A percentile compares a stretch with the other conserved stretches of the same genome.
These are phyloP conservation scores for Pelargonium fulgidum DNA, from an alignment of 441 rosid species.

Conservation along the genomic window DNA sequence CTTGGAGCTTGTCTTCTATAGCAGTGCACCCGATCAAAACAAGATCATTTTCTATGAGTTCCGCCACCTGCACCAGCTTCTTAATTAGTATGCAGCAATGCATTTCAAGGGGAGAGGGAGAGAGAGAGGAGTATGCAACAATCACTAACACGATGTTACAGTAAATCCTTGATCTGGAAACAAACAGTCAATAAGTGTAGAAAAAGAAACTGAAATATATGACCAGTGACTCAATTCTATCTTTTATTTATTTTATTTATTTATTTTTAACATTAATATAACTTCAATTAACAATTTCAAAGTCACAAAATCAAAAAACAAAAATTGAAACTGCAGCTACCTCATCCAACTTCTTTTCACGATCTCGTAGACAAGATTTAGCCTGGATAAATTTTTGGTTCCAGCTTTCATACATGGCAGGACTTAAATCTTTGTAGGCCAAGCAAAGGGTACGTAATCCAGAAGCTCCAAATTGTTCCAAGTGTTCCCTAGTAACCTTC, in stretches of 20 bases:
- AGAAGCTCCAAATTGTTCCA: constrained; percentile 87
- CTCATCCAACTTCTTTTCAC: constrained; percentile 98
- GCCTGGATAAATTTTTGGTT: constrained; percentile 98
- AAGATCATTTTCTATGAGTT: constrained; percentile 88
- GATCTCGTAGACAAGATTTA: constrained; percentile 90
- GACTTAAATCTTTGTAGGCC: constrained; percentile 76
- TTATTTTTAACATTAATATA: neutral
- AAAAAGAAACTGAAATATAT: neutral
- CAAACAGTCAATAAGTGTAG: neutral
- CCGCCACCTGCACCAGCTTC: constrained; percentile 69
- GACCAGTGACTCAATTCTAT: neutral
- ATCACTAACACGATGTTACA: neutral
- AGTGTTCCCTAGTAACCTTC: constrained; percentile 60
- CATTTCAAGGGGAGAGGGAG: neutral
- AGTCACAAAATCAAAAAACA: neutral
- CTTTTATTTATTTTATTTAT: too few species aligned
- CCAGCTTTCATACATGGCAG: constrained; percentile 84
- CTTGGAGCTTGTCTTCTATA: constrained; percentile 99
- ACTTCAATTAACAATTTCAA: neutral
- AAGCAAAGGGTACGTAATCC: constrained; percentile 99
- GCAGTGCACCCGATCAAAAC: constrained; percentile 91
- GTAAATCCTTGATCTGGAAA: neutral
- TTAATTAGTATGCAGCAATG: constrained; percentile 9
- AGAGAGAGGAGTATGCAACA: neutral
- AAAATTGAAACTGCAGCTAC: constrained; percentile 31